These are phyloP conservation scores for Backusella mclennaniae DNA, from an alignment of 192 early-diverging fungal species.

Conservation along the genomic window DNA sequence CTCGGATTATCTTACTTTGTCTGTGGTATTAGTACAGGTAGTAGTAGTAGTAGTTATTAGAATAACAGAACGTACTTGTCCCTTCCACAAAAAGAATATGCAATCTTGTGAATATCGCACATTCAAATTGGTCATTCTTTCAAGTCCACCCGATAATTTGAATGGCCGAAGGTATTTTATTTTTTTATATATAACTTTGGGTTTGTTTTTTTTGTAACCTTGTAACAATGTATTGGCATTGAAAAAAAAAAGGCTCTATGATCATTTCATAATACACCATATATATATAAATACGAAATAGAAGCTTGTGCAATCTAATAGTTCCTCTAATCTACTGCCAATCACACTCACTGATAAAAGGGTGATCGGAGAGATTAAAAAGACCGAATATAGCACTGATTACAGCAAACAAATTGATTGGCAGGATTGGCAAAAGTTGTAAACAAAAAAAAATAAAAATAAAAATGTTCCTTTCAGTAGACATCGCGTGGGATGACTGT, in stretches of 20 bases:
- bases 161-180: slow-evolving; percentile 4
- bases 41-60: not conserved
- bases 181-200: slow-evolving; percentile 5
- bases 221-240: not conserved
- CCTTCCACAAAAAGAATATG: not conserved
- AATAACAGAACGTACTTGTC: not conserved
- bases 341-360: slow-evolving; percentile 6
- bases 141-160: slow-evolving; percentile 2
- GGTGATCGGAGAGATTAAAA: slow-evolving; percentile 5
- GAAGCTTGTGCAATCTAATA: not conserved
- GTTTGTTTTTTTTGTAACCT: not conserved
- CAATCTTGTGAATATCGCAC: slow-evolving; percentile 10
- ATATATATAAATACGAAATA: slow-evolving; percentile 2
- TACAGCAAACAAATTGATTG: not conserved
- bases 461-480: slow-evolving; percentile 2
- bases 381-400: not conserved
- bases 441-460: not conserved
- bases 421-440: not conserved
- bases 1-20: too few species aligned
- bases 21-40: too few species aligned
- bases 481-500: slow-evolving; percentile 3
- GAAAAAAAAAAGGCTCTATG: not conserved
- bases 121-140: slow-evolving; percentile 3
- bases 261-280: not conserved
- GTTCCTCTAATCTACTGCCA: not conserved